phyloP scores from a whole-genome alignment of 2,329 filamentous ascomycete genomes.

The Emmonsiellopsis sp. region DNA sequence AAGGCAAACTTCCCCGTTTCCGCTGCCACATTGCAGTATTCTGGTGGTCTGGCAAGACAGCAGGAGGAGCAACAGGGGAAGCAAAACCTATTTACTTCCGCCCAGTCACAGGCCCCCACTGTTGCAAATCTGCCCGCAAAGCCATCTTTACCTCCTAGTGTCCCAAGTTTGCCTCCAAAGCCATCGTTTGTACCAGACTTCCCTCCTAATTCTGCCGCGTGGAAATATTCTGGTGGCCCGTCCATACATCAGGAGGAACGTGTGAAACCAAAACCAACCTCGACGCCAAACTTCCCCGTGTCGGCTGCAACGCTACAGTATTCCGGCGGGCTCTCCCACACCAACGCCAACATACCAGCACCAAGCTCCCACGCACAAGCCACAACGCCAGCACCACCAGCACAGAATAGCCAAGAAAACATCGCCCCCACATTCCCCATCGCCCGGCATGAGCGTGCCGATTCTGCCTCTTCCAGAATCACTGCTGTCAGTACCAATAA shows the following conservation, averaged over 20 bases:
- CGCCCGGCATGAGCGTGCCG: not conserved
- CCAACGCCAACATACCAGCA: not conserved
- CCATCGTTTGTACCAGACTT: constrained; percentile 4
- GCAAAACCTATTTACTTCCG: too few relatives aligned
- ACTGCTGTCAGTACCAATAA: not conserved
- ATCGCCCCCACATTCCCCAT: not conserved
- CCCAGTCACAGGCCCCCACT: not conserved
- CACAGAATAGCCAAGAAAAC: not conserved
- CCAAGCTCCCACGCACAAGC: not conserved
- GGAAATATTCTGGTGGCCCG: constrained; percentile 9
- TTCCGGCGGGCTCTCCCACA: not conserved
- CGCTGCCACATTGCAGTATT: constrained; percentile 13
- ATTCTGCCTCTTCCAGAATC: not conserved
- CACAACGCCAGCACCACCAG: not conserved
- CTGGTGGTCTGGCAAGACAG: not conserved
- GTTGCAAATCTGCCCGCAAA: not conserved
- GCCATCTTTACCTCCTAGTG: constrained; percentile 6
- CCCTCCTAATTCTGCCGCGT: constrained; percentile 3
- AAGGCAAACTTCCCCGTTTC: not conserved
- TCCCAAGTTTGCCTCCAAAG: not conserved
- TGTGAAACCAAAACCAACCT: not conserved
- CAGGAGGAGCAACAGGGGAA: not conserved
- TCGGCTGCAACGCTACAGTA: constrained; percentile 13
- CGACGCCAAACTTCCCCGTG: constrained; percentile 8
- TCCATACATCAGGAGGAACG: not conserved